Evolutionary conservation across 495 filamentous ascomycete genomes (phyloP).

Genomic region (Penicillium daleae): DNA sequence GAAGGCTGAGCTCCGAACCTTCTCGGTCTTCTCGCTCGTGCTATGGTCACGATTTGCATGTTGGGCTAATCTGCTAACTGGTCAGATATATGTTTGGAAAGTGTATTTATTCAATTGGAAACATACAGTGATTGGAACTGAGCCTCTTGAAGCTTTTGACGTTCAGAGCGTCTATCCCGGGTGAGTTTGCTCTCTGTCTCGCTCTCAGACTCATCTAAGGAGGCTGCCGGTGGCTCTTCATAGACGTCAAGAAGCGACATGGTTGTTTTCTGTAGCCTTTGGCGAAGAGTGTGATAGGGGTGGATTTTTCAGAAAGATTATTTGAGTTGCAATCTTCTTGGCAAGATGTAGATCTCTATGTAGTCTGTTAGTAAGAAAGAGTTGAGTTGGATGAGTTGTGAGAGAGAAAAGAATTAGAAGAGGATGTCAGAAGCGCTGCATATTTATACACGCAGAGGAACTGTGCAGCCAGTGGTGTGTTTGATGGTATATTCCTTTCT

Average conservation of each 20-base stretch:
- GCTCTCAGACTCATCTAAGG: constrained; percentile 37
- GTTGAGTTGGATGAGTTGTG: background rate
- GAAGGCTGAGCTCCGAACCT: background rate
- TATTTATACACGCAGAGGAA: background rate
- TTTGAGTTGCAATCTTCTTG: background rate
- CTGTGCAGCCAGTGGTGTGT: background rate
- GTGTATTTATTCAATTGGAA: background rate
- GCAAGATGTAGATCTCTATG: background rate
- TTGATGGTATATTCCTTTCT: background rate
- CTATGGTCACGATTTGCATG: constrained; percentile 39
- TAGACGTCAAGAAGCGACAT: constrained; percentile 2
- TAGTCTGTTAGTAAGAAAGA: background rate
- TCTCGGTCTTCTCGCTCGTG: constrained; percentile 33
- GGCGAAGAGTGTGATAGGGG: background rate
- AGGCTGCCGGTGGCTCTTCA: constrained; percentile 14
- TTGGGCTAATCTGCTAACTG: constrained; percentile 42
- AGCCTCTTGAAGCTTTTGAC: constrained; percentile 52
- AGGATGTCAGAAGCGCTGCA: too few species aligned
- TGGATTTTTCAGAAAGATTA: background rate
- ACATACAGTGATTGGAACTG: constrained; percentile 58
- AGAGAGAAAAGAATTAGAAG: background rate
- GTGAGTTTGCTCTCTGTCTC: constrained; percentile 33
- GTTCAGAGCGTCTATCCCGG: constrained; percentile 47
- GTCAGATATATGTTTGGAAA: background rate
- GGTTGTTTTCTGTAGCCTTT: background rate